These are phyloP conservation scores for Pseudogymnoascus sp. DNA, from an alignment of 2,329 filamentous ascomycete genomes.

Conservation along the genomic window DNA sequence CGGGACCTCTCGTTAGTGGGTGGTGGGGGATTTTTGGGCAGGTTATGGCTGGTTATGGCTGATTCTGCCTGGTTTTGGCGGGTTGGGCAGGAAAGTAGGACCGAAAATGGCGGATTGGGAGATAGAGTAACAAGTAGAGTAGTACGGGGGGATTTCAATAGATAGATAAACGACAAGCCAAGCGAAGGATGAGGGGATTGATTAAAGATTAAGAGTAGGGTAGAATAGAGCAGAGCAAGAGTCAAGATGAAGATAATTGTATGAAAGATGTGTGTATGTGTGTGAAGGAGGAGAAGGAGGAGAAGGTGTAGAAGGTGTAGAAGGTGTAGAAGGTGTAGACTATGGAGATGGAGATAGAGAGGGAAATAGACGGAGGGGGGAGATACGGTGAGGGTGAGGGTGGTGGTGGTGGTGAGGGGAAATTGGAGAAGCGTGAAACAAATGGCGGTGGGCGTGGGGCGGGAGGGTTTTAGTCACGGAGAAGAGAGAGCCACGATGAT, in stretches of 20 bases:
- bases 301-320: too few species aligned
- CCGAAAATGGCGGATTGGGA: neutral
- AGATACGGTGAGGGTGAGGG: too few species aligned
- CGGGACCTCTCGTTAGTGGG: neutral
- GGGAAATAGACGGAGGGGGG: neutral
- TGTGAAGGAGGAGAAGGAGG: too few species aligned
- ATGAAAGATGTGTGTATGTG: too few species aligned
- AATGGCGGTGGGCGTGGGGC: neutral
- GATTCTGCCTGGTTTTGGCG: neutral
- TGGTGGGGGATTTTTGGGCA: neutral
- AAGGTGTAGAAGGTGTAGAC: too few species aligned
- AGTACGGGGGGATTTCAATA: neutral
- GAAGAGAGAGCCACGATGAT: neutral
- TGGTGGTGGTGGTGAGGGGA: neutral
- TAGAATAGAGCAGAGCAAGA: too few species aligned
- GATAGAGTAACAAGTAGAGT: neutral
- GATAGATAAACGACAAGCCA: neutral
- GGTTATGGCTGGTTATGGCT: neutral
- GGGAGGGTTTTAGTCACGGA: neutral
- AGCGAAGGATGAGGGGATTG: neutral
- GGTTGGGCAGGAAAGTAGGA: neutral
- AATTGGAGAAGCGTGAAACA: neutral
- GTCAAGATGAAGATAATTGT: neutral
- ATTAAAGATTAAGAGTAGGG: neutral
- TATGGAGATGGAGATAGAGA: neutral